Conservation (phyloP, 179 eudicot species). For the Spinacia oleracea region DNA sequence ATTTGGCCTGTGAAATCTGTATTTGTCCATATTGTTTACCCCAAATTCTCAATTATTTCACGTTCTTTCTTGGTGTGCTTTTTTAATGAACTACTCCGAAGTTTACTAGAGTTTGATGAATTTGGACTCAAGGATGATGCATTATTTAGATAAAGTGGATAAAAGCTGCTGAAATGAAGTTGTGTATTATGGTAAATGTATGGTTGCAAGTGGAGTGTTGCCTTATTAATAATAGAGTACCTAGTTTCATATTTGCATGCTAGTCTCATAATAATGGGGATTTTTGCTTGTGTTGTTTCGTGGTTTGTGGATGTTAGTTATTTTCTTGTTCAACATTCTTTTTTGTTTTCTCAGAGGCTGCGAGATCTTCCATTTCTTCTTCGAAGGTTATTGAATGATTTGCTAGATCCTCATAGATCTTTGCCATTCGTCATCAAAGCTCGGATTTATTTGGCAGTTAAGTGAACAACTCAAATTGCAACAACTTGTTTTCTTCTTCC, state of each 20-base stretch:
- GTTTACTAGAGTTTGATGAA: not conserved
- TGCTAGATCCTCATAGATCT: slow-evolving; percentile 80
- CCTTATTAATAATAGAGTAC: not conserved
- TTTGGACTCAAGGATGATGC: not conserved
- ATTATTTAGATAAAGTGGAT: not conserved
- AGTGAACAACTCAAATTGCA: slow-evolving; percentile 32
- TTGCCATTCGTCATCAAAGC: slow-evolving; percentile 71
- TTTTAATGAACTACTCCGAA: not conserved
- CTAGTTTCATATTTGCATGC: not conserved
- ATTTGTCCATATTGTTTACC: not conserved
- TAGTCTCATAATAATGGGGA: not conserved
- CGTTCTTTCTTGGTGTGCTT: not conserved
- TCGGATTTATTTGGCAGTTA: slow-evolving; percentile 87
- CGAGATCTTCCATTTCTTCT: slow-evolving; percentile 93
- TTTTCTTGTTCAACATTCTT: not conserved
- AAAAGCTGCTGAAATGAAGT: not conserved
- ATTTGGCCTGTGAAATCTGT: not conserved
- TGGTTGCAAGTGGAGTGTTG: not conserved
- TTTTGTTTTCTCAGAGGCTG: slow-evolving; percentile 57
- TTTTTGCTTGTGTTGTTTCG: not conserved
- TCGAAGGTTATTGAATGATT: slow-evolving; percentile 62
- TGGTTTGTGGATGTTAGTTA: not conserved
- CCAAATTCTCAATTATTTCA: not conserved
- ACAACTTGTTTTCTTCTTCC: too few species aligned
- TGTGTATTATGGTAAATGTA: not conserved